A percentile compares a stretch with the other conserved stretches of the same genome.
Evolutionary conservation across 257 asterid species (phyloP).

Genomic region (Ajuga chamaepitys): DNA sequence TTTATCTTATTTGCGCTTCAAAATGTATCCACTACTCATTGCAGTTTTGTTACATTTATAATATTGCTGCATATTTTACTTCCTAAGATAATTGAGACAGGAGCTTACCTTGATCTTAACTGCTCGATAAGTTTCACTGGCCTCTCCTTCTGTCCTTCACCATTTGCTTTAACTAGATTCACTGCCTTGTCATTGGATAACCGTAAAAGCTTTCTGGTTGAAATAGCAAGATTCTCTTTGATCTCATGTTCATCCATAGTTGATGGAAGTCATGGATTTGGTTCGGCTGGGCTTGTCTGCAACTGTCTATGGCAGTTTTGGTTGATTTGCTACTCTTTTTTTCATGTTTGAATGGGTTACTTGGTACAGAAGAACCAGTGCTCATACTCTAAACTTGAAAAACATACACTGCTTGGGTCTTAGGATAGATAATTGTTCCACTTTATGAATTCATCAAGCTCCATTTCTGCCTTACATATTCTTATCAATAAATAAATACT

Average conservation of each 20-base stretch:
- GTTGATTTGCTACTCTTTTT: background rate
- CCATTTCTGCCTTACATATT: background rate
- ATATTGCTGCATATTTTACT: background rate
- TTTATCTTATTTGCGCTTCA: background rate
- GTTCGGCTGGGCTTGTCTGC: slow-evolving; percentile 1
- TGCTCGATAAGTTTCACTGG: background rate
- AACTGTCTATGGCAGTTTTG: background rate
- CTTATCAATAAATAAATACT: too few relatives aligned
- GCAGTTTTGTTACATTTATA: background rate
- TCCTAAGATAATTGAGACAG: background rate
- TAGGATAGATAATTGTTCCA: background rate
- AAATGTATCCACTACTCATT: background rate
- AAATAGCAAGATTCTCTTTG: background rate
- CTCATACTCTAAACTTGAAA: background rate
- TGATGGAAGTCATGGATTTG: background rate
- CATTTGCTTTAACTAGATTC: background rate
- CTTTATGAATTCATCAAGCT: background rate
- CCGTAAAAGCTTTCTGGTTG: background rate
- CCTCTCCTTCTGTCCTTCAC: background rate
- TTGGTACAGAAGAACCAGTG: background rate
- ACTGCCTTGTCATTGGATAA: background rate
- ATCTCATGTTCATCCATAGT: background rate
- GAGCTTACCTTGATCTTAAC: background rate
- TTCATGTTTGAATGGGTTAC: background rate
- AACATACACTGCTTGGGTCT: background rate